Evolutionary conservation across 441 rosid genomes (phyloP).

Genomic region (Metrosideros polymorpha): DNA sequence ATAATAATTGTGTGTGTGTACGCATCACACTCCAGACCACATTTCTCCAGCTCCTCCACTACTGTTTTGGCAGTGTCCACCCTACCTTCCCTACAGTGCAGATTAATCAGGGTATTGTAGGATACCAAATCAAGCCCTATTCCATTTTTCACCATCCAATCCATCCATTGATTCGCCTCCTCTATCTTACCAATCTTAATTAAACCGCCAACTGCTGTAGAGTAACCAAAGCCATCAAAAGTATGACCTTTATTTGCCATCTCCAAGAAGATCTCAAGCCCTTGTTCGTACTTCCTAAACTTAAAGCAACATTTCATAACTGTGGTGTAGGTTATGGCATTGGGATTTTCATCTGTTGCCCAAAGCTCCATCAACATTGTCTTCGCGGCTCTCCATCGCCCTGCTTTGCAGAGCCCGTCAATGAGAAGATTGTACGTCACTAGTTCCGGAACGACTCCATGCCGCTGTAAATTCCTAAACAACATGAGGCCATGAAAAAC

Average conservation of each 20-base stretch:
- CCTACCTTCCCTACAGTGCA: conserved; percentile 55
- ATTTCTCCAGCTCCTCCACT: conserved; percentile 40
- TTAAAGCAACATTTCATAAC: conserved; percentile 51
- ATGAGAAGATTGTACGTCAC: conserved; percentile 66
- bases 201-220: conserved; percentile 49
- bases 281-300: conserved; percentile 39
- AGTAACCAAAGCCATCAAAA: conserved; percentile 67
- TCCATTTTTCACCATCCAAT: conserved; percentile 39
- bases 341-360: conserved; percentile 40
- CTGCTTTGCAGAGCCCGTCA: conserved; percentile 53
- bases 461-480: conserved; percentile 35
- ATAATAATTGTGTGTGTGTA: conserved; percentile 75
- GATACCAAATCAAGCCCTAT: conserved; percentile 57
- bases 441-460: conserved; percentile 48
- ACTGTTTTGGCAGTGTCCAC: conserved; percentile 39
- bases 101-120: conserved; percentile 56
- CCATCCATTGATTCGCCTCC: conserved; percentile 41
- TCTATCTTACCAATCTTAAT: conserved; percentile 41
- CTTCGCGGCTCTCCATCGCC: conserved; percentile 39
- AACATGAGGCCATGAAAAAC: conserved; percentile 37
- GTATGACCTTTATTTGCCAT: conserved; percentile 61
- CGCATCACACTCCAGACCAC: conserved; percentile 50
- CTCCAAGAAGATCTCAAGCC: conserved; percentile 40
- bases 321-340: conserved; percentile 66
- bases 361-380: conserved; percentile 44